phyloP scores from a whole-genome alignment of 2,329 filamentous ascomycete genomes.

The Pseudogymnoascus sp. region DNA sequence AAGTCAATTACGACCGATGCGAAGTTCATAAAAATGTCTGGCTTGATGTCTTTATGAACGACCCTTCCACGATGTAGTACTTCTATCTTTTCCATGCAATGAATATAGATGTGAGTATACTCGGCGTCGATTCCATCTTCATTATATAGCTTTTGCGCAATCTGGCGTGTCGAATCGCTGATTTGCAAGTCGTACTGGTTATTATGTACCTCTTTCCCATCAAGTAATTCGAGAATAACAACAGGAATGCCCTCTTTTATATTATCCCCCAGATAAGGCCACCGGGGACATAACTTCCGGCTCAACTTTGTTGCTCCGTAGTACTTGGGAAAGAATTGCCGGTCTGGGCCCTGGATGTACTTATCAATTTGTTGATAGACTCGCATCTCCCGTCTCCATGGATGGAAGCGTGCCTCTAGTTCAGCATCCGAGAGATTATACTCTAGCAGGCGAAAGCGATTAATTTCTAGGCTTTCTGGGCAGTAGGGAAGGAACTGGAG shows the following conservation, averaged over 20 bases:
- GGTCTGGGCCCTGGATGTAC: not conserved
- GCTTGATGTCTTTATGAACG: not conserved
- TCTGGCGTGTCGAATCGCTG: not conserved
- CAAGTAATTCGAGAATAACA: not conserved
- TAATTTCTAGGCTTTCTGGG: not conserved
- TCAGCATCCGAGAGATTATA: not conserved
- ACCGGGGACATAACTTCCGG: not conserved
- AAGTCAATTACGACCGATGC: not conserved
- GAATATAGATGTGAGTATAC: not conserved
- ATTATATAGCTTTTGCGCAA: not conserved
- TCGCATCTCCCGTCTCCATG: not conserved
- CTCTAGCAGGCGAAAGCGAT: not conserved
- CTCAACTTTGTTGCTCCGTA: not conserved
- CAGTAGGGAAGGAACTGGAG: not conserved
- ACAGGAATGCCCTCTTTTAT: not conserved
- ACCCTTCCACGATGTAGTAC: not conserved
- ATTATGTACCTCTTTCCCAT: not conserved
- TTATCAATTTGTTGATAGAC: constrained; percentile 1
- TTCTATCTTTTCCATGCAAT: constrained; percentile 5
- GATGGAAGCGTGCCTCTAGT: not conserved
- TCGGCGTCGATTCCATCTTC: not conserved
- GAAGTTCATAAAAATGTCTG: not conserved
- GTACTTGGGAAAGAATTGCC: not conserved
- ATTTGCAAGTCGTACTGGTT: not conserved
- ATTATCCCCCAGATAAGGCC: not conserved